Evolutionary conservation across 2,329 filamentous ascomycete genomes (phyloP).

Genomic region (Cercospora canescens): DNA sequence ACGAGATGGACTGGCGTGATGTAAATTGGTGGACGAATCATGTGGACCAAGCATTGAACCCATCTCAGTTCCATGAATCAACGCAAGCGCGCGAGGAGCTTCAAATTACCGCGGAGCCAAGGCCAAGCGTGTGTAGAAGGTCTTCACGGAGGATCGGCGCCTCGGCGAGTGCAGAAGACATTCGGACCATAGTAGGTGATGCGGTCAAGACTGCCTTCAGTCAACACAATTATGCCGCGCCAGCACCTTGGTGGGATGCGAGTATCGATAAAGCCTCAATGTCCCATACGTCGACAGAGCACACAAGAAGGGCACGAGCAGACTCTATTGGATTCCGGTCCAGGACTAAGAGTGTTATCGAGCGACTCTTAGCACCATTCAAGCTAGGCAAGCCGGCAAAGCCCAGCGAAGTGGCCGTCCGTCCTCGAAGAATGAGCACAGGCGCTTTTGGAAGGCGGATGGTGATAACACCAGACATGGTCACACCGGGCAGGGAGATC

Average conservation of each 20-base stretch:
- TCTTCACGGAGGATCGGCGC: neutral
- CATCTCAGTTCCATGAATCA: neutral
- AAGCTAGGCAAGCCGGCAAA: neutral
- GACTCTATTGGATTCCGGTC: neutral
- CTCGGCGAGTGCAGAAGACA: neutral
- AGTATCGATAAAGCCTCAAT: neutral
- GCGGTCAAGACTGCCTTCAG: neutral
- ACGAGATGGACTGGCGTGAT: neutral
- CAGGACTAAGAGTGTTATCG: neutral
- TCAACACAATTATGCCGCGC: neutral
- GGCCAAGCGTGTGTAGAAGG: neutral
- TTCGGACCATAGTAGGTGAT: neutral
- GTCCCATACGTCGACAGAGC: neutral
- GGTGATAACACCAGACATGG: neutral
- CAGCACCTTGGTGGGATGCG: neutral
- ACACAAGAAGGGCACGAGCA: neutral
- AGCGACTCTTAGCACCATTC: neutral
- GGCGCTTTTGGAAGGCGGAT: neutral
- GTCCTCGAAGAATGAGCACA: slow-evolving; percentile 7
- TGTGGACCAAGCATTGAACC: neutral
- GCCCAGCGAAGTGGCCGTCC: neutral
- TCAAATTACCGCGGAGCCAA: neutral
- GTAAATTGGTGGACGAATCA: neutral
- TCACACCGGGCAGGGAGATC: neutral
- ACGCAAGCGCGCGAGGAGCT: neutral